Percentiles rank a stretch among this genome's conserved stretches.
Conservation (phyloP, 2,329 filamentous ascomycete genomes). For the Beauveria varroae region DNA sequence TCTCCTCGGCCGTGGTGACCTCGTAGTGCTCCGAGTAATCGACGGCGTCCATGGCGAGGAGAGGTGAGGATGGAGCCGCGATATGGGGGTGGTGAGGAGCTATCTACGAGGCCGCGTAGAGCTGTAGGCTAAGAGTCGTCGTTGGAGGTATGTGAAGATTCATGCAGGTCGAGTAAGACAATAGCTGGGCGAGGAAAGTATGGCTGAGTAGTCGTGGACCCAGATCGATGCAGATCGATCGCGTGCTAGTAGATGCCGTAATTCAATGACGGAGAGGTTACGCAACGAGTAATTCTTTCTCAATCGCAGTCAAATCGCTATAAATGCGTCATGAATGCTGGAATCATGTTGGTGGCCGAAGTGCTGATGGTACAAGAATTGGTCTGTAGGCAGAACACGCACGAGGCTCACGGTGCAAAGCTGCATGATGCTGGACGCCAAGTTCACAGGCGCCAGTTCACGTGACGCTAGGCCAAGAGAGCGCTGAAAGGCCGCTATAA, state of each 20-base stretch:
- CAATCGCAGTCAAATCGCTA: background rate
- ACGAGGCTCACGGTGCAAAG: background rate
- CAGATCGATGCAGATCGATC: background rate
- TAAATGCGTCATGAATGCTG: background rate
- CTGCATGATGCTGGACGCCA: background rate
- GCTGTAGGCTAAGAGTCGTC: background rate
- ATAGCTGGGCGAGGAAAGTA: background rate
- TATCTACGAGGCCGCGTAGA: conserved; percentile 13
- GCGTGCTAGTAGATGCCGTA: background rate
- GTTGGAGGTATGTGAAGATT: background rate
- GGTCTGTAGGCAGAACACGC: background rate
- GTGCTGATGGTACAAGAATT: background rate
- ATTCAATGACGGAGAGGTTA: background rate
- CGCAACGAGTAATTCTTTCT: background rate
- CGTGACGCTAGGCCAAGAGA: background rate
- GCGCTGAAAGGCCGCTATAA: background rate
- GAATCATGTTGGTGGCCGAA: background rate
- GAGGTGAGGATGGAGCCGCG: background rate
- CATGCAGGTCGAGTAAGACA: background rate
- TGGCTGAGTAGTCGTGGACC: background rate
- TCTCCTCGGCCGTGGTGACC: conserved; percentile 44
- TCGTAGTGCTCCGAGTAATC: conserved; percentile 56
- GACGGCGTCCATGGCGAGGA: conserved; percentile 41
- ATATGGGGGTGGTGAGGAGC: background rate
- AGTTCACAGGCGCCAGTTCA: background rate